Conservation (phyloP, 352 stramenopile species). For the Pythium insidiosum region DNA sequence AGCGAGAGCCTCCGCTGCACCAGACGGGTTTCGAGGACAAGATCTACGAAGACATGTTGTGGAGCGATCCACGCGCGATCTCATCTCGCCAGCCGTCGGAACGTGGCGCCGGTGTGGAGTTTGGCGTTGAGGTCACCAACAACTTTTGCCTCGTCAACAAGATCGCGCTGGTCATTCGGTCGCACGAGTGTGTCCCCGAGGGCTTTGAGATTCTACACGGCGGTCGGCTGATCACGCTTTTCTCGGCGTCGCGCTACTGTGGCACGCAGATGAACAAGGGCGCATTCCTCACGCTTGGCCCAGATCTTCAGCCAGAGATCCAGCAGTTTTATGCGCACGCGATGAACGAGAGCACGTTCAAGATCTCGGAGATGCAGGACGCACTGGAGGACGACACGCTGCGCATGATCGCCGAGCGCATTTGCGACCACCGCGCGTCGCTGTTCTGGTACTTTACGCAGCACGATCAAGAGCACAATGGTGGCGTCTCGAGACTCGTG, state of each 20-base stretch:
- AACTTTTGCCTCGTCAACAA: constrained; percentile 93
- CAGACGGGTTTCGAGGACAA: constrained; percentile 86
- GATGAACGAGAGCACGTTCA: constrained; percentile 77
- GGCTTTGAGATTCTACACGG: constrained; percentile 89
- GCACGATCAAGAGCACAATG: constrained; percentile 87
- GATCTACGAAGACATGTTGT: constrained; percentile 92
- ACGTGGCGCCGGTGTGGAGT: constrained; percentile 88
- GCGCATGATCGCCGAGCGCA: constrained; percentile 91
- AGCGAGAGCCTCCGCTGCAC: constrained; percentile 88
- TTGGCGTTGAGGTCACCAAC: constrained; percentile 90
- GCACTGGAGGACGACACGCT: constrained; percentile 84
- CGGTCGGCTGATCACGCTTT: constrained; percentile 88
- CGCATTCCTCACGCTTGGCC: constrained; percentile 87
- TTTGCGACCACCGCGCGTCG: constrained; percentile 88
- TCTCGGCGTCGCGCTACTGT: constrained; percentile 90
- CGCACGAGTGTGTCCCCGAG: constrained; percentile 90
- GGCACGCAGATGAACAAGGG: constrained; percentile 91
- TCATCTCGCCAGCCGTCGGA: constrained; percentile 66
- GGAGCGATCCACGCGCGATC: constrained; percentile 87
- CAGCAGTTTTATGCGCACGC: constrained; percentile 92
- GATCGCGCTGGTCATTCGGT: constrained; percentile 89
- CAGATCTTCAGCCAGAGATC: constrained; percentile 89
- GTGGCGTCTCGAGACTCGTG: constrained; percentile 74
- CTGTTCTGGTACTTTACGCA: constrained; percentile 94
- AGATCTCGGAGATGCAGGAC: constrained; percentile 65